Conservation (phyloP, 495 filamentous ascomycete genomes). For the Penicillium waksmanii region DNA sequence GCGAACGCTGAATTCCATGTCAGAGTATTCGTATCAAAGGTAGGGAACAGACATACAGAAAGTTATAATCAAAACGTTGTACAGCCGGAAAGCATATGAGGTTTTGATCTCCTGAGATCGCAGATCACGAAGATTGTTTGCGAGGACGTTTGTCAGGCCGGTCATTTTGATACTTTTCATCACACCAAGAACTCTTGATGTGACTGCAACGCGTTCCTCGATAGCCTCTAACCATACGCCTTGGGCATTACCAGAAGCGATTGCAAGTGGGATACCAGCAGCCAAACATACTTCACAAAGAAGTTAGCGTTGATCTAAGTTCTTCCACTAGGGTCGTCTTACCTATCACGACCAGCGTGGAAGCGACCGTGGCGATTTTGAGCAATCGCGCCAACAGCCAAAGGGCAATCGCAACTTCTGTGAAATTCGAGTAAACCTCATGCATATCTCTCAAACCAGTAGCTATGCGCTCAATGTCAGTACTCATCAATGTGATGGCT, state of each 20-base stretch:
- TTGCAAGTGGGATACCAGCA: constrained; percentile 23
- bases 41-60: constrained; percentile 14
- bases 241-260: constrained; percentile 25
- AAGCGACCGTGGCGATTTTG: constrained; percentile 44
- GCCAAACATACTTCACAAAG: constrained; percentile 26
- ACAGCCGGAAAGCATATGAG: constrained; percentile 20
- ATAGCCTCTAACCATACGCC: constrained; percentile 55
- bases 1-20: constrained; percentile 17
- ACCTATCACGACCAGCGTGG: constrained; percentile 52
- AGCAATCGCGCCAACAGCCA: constrained; percentile 55
- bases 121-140: constrained; percentile 35
- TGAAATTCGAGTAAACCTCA: constrained; percentile 52
- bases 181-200: constrained; percentile 50
- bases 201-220: constrained; percentile 55
- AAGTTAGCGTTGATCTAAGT: not conserved
- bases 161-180: constrained; percentile 65
- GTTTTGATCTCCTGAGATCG: constrained; percentile 22
- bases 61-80: constrained; percentile 17
- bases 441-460: constrained; percentile 42
- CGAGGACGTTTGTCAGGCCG: constrained; percentile 49
- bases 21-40: not conserved
- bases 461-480: constrained; percentile 53
- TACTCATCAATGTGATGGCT: constrained; percentile 62
- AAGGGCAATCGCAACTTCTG: constrained; percentile 59
- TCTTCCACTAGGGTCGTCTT: constrained; percentile 19